Evolutionary conservation across 176 grass and related monocot species (phyloP).

Genomic region (Phyllostachys edulis): DNA sequence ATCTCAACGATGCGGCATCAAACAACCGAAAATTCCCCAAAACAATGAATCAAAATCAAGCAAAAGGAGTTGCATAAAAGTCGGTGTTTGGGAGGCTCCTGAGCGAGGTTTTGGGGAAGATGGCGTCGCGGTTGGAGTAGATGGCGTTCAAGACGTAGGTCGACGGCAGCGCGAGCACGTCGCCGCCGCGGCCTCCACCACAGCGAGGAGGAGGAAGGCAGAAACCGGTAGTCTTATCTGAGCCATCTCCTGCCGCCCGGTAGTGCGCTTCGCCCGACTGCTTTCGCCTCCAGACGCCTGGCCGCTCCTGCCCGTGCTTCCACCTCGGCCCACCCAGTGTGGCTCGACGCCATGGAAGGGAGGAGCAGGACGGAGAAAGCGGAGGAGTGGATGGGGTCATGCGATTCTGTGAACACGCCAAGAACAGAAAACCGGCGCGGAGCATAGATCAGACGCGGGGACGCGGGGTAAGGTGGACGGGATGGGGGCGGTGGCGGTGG

Average conservation of each 20-base stretch:
- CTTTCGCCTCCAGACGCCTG: too few relatives aligned
- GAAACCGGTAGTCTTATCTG: slow-evolving; percentile 1
- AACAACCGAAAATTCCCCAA: background rate
- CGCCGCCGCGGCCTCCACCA: slow-evolving; percentile 28
- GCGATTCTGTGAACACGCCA: too few relatives aligned
- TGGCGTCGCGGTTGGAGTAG: slow-evolving; percentile 90
- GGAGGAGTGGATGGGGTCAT: too few relatives aligned
- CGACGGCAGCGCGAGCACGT: slow-evolving; percentile 53
- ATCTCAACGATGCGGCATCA: background rate
- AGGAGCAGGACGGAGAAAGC: too few relatives aligned
- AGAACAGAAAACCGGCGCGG: too few relatives aligned
- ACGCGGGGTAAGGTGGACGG: too few relatives aligned
- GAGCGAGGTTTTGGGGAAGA: slow-evolving; percentile 94
- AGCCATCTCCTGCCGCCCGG: slow-evolving; percentile 33
- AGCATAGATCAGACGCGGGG: too few relatives aligned
- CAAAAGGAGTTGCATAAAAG: background rate
- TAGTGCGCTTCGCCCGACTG: too few relatives aligned
- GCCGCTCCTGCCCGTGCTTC: too few relatives aligned
- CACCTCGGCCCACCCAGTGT: too few relatives aligned
- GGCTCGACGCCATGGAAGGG: too few relatives aligned
- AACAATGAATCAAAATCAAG: background rate
- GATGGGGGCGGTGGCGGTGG: too few relatives aligned
- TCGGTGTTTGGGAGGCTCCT: slow-evolving; percentile 30
- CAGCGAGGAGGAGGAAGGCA: slow-evolving; percentile 43
- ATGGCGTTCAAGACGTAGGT: slow-evolving; percentile 86